Percentiles rank a stretch among this genome's conserved stretches.
Evolutionary conservation across 129 eudicot genomes (phyloP).

Genomic region (Lactuca sativa): DNA sequence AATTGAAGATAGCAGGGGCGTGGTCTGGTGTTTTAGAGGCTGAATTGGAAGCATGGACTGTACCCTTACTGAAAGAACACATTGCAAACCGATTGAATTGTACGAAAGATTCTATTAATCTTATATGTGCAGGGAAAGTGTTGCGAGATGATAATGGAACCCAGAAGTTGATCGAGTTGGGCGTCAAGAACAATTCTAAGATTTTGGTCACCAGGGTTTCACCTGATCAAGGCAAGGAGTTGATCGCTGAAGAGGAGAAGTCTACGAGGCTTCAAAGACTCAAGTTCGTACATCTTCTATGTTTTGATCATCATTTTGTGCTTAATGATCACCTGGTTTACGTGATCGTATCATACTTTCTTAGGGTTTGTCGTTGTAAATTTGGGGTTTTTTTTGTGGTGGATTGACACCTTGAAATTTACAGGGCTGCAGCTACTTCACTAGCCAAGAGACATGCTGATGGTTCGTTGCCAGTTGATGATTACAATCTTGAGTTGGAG

Average conservation of each 20-base stretch:
- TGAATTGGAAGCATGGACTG: slow-evolving; percentile 72
- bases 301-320: slow-evolving; percentile 12
- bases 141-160: slow-evolving; percentile 56
- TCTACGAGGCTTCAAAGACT: slow-evolving; percentile 56
- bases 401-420: slow-evolving; percentile 13
- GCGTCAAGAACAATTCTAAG: slow-evolving; percentile 67
- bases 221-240: slow-evolving; percentile 66
- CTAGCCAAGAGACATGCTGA: slow-evolving; percentile 82
- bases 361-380: neutral
- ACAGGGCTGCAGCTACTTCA: slow-evolving; percentile 83
- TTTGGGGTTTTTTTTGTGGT: neutral
- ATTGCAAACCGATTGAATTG: slow-evolving; percentile 55
- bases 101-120: slow-evolving; percentile 48
- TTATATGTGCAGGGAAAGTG: slow-evolving; percentile 71
- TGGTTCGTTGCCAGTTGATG: slow-evolving; percentile 82
- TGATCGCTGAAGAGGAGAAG: slow-evolving; percentile 79
- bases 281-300: slow-evolving; percentile 44
- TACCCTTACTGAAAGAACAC: slow-evolving; percentile 56
- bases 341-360: neutral
- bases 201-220: slow-evolving; percentile 60
- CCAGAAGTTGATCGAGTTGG: slow-evolving; percentile 55
- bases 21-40: slow-evolving; percentile 82
- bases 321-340: slow-evolving; percentile 1
- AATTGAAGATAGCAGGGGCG: slow-evolving; percentile 80
- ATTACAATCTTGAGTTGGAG: slow-evolving; percentile 85